Evolutionary conservation across 2,329 filamentous ascomycete species (phyloP).

Genomic region (Botryosphaeria dothidea): DNA sequence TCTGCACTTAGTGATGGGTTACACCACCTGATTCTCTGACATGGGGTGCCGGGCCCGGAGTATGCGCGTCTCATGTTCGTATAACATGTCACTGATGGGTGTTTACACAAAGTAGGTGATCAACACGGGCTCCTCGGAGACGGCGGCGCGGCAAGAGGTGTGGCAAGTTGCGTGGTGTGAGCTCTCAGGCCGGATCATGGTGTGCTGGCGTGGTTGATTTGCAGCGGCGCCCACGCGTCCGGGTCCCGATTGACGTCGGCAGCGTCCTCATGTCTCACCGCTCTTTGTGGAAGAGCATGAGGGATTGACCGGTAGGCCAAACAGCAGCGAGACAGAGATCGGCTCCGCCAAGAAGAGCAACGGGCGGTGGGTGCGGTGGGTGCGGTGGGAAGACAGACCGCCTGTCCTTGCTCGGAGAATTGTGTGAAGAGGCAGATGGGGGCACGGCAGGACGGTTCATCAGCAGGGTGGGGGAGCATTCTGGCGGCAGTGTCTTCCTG

Average conservation of each 20-base stretch:
- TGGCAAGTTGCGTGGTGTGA: not conserved
- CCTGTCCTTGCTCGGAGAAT: not conserved
- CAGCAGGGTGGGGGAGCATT: not conserved
- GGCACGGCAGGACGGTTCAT: not conserved
- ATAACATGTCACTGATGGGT: not conserved
- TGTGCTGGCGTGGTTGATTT: not conserved
- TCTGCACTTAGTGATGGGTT: not conserved
- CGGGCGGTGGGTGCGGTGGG: conserved; percentile 1
- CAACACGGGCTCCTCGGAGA: not conserved
- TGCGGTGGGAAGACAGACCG: not conserved
- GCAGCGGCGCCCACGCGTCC: not conserved
- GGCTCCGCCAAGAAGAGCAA: not conserved
- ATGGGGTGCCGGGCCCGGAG: not conserved
- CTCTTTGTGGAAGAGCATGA: not conserved
- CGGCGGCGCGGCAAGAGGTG: not conserved
- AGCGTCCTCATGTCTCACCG: not conserved
- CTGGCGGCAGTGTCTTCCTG: not conserved
- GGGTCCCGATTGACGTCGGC: not conserved
- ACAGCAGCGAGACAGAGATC: not conserved
- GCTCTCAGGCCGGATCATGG: not conserved
- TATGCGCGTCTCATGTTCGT: not conserved
- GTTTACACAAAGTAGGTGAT: not conserved
- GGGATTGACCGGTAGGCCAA: conserved; percentile 2
- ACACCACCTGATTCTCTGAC: not conserved
- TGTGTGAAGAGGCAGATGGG: conserved; percentile 2